Evolutionary conservation across 2,329 filamentous ascomycete genomes (phyloP), one percentile per base, ranked within the genome.

Genomic region (Nannizziopsis barbatae): DNA sequence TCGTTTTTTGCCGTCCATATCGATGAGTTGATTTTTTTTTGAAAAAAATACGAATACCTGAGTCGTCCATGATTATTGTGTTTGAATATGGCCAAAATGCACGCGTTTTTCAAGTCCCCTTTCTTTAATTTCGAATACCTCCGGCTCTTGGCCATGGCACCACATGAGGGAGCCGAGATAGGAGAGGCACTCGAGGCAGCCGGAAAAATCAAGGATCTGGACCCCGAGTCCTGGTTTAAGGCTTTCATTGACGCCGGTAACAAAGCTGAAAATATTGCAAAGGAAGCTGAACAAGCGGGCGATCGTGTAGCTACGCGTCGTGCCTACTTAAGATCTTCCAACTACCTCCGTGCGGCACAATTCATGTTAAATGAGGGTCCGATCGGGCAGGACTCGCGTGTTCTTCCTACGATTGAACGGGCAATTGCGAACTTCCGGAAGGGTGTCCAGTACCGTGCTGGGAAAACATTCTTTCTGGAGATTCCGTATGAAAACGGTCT

Each of bases 121-220:
- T 70, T 70, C 49, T 71, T 68, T 61, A 57, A 72, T 53, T 73
- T 73, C 51, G 70, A 73, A 53, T 54, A 59, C 3, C 42, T 68
- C 10, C 66, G 71, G 4, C 42, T 73, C 18, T 62, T 73, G 4
- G 65, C 62, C 39, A 66, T 55, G 1, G 60, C 68, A 0, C 57
- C 61, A 0, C 55, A 53, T 11, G 61, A 60, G 2, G 71, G 70
- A 0, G 58, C 57, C 45, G 70, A 73, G 4, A 56, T 68, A 1
- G 67, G 59, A 17, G 71, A 74, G 48, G 61, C 56, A 10, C 61
- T 73, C 3, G 62, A 65, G 22, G 65, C 67, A 7, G 60, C 58
- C 1, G 59, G 55, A 8, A 51, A 61, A 31, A 68, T 73, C 59
- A 65, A 62, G 41, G 54, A 64, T 15, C 44, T 60, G 22, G 65